Percentiles rank a stretch among this genome's conserved stretches.
phyloP scores from a whole-genome alignment of 139 green algal genomes.

The Chlamydomonas sphaeroides region DNA sequence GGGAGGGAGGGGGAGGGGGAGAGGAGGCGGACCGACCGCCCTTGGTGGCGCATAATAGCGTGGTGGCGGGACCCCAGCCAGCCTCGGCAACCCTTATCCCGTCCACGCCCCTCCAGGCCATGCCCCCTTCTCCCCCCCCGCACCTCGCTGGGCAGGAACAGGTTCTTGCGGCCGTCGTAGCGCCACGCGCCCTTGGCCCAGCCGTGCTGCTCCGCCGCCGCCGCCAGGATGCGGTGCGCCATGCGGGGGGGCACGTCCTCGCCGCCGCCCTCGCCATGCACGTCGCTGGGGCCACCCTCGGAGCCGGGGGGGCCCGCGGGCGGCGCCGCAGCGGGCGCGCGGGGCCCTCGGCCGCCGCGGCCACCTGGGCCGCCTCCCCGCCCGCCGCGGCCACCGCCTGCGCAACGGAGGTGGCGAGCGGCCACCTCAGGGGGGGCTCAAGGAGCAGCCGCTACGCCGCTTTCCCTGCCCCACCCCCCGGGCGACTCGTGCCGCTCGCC shows the following conservation, averaged over 20 bases:
- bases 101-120: neutral
- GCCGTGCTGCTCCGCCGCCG: conserved; percentile 27
- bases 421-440: neutral
- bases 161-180: conserved; percentile 53
- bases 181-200: conserved; percentile 36
- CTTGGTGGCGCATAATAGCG: no score
- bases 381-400: neutral
- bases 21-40: no score
- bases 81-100: no score
- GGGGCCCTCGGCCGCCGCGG: neutral
- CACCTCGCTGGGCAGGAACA: conserved; percentile 40
- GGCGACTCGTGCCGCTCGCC: neutral
- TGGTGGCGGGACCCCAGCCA: no score
- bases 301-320: neutral
- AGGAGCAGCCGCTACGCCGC: neutral
- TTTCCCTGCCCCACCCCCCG: neutral
- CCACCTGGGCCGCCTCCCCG: neutral
- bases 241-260: conserved; percentile 32
- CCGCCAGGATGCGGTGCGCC: conserved; percentile 24
- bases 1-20: neutral
- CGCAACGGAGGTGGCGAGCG: no score
- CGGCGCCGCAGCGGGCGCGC: neutral
- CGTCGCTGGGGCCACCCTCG: neutral
- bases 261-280: neutral
- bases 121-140: no score